Percentiles rank a stretch among this genome's conserved stretches.
Conservation (phyloP, 805 yeast genomes). For the Vanderwaltozyma yarrowii region DNA sequence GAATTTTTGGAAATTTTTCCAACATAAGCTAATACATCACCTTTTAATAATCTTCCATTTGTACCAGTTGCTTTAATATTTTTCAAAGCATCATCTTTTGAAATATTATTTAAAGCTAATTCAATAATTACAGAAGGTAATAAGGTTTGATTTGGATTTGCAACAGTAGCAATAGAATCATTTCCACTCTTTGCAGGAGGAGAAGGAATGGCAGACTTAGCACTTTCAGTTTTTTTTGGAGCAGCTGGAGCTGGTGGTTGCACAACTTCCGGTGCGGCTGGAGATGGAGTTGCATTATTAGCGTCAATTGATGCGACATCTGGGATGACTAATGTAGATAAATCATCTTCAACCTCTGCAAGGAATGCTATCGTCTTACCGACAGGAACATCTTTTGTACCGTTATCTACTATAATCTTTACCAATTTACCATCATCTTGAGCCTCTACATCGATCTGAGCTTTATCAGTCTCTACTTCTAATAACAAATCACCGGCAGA, state of each 20-base stretch:
- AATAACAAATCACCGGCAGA: constrained; percentile 72
- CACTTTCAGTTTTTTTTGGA: constrained; percentile 14
- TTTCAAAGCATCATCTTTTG: constrained; percentile 56
- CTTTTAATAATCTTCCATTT: constrained; percentile 76
- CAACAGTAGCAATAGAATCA: constrained; percentile 19
- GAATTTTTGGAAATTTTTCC: constrained; percentile 59
- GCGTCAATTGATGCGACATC: constrained; percentile 17
- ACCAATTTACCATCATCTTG: constrained; percentile 87
- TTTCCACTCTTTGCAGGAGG: constrained; percentile 4
- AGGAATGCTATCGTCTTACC: constrained; percentile 83
- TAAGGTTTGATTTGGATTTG: constrained; percentile 57
- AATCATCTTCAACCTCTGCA: constrained; percentile 84
- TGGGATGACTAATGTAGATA: constrained; percentile 54
- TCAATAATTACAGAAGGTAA: constrained; percentile 72
- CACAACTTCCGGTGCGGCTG: not conserved
- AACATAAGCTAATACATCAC: constrained; percentile 78
- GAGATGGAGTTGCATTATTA: constrained; percentile 5
- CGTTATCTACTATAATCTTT: constrained; percentile 57
- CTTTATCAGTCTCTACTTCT: constrained; percentile 82
- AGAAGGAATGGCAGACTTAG: no score
- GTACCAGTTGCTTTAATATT: constrained; percentile 83
- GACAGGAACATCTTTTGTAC: constrained; percentile 71
- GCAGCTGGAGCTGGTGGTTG: constrained; percentile 3
- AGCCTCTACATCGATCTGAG: constrained; percentile 76
- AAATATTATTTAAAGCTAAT: constrained; percentile 49